phyloP scores from a whole-genome alignment of 192 early-diverging fungal species.

The Coemansia sp. region DNA sequence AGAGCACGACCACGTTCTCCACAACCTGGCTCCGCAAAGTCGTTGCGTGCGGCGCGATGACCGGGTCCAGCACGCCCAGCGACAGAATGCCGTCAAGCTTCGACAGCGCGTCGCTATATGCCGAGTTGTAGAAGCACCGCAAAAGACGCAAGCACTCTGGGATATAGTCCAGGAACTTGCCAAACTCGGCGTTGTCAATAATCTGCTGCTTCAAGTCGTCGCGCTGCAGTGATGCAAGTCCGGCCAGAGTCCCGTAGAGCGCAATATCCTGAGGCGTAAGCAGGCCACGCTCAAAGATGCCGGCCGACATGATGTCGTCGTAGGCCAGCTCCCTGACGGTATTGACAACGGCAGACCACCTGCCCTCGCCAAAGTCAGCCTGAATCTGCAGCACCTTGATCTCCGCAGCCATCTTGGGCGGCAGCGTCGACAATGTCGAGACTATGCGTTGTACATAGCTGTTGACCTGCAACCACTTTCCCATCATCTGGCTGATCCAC shows the following conservation, averaged over 20 bases:
- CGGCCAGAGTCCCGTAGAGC: constrained; percentile 46
- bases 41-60: constrained; percentile 26
- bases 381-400: constrained; percentile 33
- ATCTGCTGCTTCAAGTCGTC: constrained; percentile 28
- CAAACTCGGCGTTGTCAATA: constrained; percentile 30
- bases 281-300: constrained; percentile 16
- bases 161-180: constrained; percentile 45
- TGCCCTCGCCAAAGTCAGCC: constrained; percentile 32
- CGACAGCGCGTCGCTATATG: constrained; percentile 34
- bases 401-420: constrained; percentile 14
- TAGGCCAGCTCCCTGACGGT: constrained; percentile 12
- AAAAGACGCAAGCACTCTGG: constrained; percentile 43
- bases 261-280: constrained; percentile 38
- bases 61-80: constrained; percentile 35
- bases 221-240: constrained; percentile 30
- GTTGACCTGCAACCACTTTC: constrained; percentile 42
- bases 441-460: constrained; percentile 30
- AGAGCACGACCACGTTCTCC: constrained; percentile 46
- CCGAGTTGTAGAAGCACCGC: constrained; percentile 30
- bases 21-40: constrained; percentile 18
- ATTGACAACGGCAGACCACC: constrained; percentile 25
- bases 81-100: constrained; percentile 28
- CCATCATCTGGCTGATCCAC: constrained; percentile 18
- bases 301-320: background rate
- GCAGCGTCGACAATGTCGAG: constrained; percentile 4